Base-by-base conservation (phyloP, 495 filamentous ascomycete genomes). In the Letharia lupina region DNA sequence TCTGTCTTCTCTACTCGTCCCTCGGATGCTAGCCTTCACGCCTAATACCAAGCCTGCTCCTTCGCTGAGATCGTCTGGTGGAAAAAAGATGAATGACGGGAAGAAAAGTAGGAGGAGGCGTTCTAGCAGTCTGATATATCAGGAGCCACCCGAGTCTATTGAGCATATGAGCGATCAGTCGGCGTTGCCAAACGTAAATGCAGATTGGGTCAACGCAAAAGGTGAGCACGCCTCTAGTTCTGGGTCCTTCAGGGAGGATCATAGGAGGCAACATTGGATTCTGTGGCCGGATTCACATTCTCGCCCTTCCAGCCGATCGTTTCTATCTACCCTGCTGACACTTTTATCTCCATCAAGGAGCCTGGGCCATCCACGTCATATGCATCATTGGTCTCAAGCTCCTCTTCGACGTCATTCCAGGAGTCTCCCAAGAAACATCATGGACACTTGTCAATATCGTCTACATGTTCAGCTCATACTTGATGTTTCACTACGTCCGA, bases 401-500 rank as follows among this genome's bases (percentile, higher is more conserved):
- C 73, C 82, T 98, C 70, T 98, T 89, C 82, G 91, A 96, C 77
- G 93, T 93, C 72, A 87, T 98, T 63, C 94, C 94, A 20, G 90
- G 91, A 67, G 86, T 96, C 67, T 94, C 91, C 50, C 94, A 97
- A 77, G 94, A 98, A 77, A 95, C 91, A 47, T 96, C 93, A 64
- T 98, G 94, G 94, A 97, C 93, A 40, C 83, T 98, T 70, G 96
- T 91, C 76, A 98, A 98, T 80, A 95, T 97, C 77, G 89, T 91
- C 63, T 98, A 98, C 82, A 98, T 97, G 93, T 87, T 92, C 78
- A 93, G 91, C 74, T 96, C 94, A 23, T 98, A 96, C 78, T 84
- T 98, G 74, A 98, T 98, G 94, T 98, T 98, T 77, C 94, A 98
- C 79, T 96, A 88, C 81, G 94, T 98, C 71, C 91, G 92, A 73